Percentiles rank a stretch among this genome's conserved stretches.
Evolutionary conservation across 164 flowering plant genomes (phyloP).

Genomic region (Cinnamomum chago): DNA sequence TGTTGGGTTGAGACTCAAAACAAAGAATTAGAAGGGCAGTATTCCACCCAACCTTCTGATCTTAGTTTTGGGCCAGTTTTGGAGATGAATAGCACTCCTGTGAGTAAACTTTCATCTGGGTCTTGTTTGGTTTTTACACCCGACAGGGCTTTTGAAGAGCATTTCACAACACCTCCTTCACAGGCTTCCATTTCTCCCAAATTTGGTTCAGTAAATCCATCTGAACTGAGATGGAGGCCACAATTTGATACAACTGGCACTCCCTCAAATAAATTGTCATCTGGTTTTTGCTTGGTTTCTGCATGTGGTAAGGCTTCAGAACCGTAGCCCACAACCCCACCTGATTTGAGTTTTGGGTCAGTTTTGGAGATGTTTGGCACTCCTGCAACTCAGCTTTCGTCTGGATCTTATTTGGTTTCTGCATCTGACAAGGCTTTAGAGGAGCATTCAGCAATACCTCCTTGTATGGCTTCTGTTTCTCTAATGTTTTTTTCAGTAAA

Average conservation of each 20-base stretch:
- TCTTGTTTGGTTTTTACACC: conserved; percentile 24
- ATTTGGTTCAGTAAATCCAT: neutral
- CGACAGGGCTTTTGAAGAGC: conserved; percentile 16
- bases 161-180: conserved; percentile 51
- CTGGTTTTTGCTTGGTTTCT: conserved; percentile 22
- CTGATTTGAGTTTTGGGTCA: neutral
- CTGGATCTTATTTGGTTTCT: conserved; percentile 26
- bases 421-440: conserved; percentile 14
- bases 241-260: conserved; percentile 9
- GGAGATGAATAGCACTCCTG: conserved; percentile 32
- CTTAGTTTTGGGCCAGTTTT: neutral
- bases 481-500: conserved; percentile 1
- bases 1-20: conserved; percentile 17
- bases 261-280: conserved; percentile 6
- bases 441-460: conserved; percentile 45
- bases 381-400: conserved; percentile 28
- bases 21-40: conserved; percentile 6
- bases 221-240: conserved; percentile 13
- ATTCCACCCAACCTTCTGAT: neutral
- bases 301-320: conserved; percentile 10
- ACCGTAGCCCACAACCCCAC: neutral
- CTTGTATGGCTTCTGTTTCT: conserved; percentile 48
- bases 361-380: conserved; percentile 22
- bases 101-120: conserved; percentile 25
- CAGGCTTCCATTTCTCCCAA: conserved; percentile 57